Conservation (phyloP, 2,329 filamentous ascomycete species). For the Phaeosphaeriaceae sp. region DNA sequence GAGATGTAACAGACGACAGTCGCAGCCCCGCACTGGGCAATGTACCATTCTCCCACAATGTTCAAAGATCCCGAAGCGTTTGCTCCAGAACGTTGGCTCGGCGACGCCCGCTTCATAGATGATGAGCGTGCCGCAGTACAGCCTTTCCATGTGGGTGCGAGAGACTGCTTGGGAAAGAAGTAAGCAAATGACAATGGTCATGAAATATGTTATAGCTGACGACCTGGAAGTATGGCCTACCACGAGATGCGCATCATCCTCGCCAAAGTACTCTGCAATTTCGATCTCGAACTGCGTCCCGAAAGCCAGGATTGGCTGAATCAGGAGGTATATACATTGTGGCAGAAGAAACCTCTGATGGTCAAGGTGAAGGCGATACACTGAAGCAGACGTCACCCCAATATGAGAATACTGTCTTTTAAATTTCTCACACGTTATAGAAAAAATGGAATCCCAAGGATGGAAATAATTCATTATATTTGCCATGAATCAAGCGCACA, state of each 20-base stretch:
- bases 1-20: slow-evolving; percentile 17
- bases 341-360: slow-evolving; percentile 33
- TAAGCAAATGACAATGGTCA: slow-evolving; percentile 4
- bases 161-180: slow-evolving; percentile 39
- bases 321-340: slow-evolving; percentile 39
- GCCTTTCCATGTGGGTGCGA: slow-evolving; percentile 27
- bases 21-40: slow-evolving; percentile 7
- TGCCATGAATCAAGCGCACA: too few species aligned
- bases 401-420: too few species aligned
- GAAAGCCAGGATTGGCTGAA: slow-evolving; percentile 13
- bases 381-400: neutral
- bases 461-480: neutral
- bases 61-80: slow-evolving; percentile 30
- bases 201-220: neutral
- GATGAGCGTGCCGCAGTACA: slow-evolving; percentile 20
- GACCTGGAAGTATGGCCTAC: slow-evolving; percentile 24
- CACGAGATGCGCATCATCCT: slow-evolving; percentile 31
- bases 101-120: slow-evolving; percentile 13
- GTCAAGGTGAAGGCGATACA: slow-evolving; percentile 13
- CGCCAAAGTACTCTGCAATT: slow-evolving; percentile 21
- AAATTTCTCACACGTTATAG: too few species aligned
- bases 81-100: slow-evolving; percentile 39
- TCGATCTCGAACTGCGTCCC: slow-evolving; percentile 14
- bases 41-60: slow-evolving; percentile 14
- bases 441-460: too few species aligned